Percentiles rank a stretch among this genome's conserved stretches.
Conservation (phyloP, 73 alveolate species). For the Symbiodinium natans region DNA sequence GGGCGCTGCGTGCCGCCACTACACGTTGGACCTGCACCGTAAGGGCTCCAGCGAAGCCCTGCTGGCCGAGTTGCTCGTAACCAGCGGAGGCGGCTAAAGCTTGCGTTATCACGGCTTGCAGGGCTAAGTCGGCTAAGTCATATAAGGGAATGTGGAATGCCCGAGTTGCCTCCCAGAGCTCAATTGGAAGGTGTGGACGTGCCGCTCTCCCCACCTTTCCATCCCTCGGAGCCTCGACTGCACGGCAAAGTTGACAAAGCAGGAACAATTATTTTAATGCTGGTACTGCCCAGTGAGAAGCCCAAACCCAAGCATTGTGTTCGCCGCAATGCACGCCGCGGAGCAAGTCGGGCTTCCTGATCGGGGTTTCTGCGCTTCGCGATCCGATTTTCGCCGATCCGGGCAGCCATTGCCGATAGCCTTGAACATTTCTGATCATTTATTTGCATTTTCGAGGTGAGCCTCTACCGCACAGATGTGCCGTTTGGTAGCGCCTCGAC, state of each 20-base stretch:
- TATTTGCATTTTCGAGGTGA: slow-evolving; percentile 1
- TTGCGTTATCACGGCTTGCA: neutral
- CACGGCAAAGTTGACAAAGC: too few species aligned
- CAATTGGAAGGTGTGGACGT: slow-evolving; percentile 2
- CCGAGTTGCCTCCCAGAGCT: too few species aligned
- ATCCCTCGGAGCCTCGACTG: slow-evolving; percentile 8
- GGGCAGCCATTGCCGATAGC: neutral
- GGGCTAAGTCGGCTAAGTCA: neutral
- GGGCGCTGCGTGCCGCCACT: slow-evolving; percentile 17
- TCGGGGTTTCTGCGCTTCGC: too few species aligned
- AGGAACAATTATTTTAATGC: too few species aligned
- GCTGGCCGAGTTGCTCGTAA: slow-evolving; percentile 36
- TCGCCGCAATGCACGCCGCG: too few species aligned
- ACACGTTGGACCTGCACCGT: slow-evolving; percentile 59
- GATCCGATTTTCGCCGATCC: too few species aligned
- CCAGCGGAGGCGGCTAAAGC: slow-evolving; percentile 22
- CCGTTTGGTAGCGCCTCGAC: slow-evolving; percentile 29
- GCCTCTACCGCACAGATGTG: slow-evolving; percentile 25
- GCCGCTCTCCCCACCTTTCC: slow-evolving; percentile 35
- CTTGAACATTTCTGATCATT: neutral
- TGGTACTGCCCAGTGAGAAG: too few species aligned
- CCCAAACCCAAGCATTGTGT: too few species aligned
- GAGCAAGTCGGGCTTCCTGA: too few species aligned
- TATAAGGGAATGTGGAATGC: too few species aligned
- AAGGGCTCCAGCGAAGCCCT: slow-evolving; percentile 46